phyloP scores from a whole-genome alignment of 768 basidiomycete species.

The Trametes meyenii region DNA sequence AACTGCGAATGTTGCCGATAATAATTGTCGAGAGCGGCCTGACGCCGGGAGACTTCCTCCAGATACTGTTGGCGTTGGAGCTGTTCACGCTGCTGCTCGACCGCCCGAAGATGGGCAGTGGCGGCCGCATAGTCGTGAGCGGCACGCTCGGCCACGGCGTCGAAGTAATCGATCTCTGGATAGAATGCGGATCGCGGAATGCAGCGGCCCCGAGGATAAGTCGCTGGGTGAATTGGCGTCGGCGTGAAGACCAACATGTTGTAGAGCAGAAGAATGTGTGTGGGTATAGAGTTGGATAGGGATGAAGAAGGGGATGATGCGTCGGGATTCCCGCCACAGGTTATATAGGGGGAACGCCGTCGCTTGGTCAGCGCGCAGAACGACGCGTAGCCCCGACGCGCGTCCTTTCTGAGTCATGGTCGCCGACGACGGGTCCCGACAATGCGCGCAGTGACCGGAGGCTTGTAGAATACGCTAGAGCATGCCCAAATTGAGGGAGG shows the following conservation, averaged over 20 bases:
- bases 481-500: background rate
- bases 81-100: constrained; percentile 18
- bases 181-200: background rate
- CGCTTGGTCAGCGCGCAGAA: constrained; percentile 19
- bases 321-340: background rate
- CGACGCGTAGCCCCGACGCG: constrained; percentile 23
- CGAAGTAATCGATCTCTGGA: constrained; percentile 14
- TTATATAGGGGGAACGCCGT: constrained; percentile 12
- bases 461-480: constrained; percentile 19
- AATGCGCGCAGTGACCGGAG: constrained; percentile 5
- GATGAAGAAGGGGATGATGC: background rate
- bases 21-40: constrained; percentile 17
- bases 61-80: constrained; percentile 2
- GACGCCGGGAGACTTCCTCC: constrained; percentile 11
- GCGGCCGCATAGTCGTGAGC: constrained; percentile 26
- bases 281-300: background rate
- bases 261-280: background rate
- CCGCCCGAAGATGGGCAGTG: constrained; percentile 24
- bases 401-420: constrained; percentile 19
- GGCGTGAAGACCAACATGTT: constrained; percentile 24
- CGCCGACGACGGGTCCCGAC: constrained; percentile 2
- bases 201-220: background rate
- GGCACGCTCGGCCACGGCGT: constrained; percentile 18
- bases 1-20: constrained; percentile 16
- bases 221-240: background rate